Conservation (phyloP, 441 rosid species). For the Erodium texanum region DNA sequence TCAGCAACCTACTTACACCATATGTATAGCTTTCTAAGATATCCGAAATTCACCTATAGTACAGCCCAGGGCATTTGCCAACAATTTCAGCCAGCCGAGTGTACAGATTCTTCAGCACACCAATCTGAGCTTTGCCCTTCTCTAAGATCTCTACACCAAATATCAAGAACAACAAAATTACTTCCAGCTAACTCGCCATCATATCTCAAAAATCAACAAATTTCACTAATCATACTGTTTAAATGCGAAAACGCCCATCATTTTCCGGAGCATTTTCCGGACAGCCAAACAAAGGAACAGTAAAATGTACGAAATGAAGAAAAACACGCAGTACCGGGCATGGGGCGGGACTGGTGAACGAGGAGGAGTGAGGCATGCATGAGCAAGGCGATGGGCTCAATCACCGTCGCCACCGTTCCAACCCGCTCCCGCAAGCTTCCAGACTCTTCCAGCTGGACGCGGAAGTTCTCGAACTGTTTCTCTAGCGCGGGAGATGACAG, state of each 20-base stretch:
- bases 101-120: slow-evolving; percentile 47
- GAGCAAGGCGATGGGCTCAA: slow-evolving; percentile 63
- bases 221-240: not conserved
- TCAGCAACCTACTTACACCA: slow-evolving; percentile 6
- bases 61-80: slow-evolving; percentile 54
- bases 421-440: slow-evolving; percentile 66
- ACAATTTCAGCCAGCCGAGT: slow-evolving; percentile 47
- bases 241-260: not conserved
- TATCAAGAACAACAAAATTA: slow-evolving; percentile 2
- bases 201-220: not conserved
- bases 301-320: not conserved
- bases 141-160: slow-evolving; percentile 50
- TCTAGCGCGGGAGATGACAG: slow-evolving; percentile 36
- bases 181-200: not conserved
- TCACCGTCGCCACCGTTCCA: slow-evolving; percentile 62
- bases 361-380: slow-evolving; percentile 69
- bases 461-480: slow-evolving; percentile 70
- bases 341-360: slow-evolving; percentile 75
- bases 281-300: not conserved
- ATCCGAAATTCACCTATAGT: slow-evolving; percentile 43
- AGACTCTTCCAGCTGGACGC: slow-evolving; percentile 60
- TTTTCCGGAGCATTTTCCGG: not conserved
- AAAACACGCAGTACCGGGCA: slow-evolving; percentile 42
- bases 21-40: not conserved
- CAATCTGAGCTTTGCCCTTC: slow-evolving; percentile 51